phyloP scores from a whole-genome alignment of 805 yeast species.

The Cyberlindnera veronae region DNA sequence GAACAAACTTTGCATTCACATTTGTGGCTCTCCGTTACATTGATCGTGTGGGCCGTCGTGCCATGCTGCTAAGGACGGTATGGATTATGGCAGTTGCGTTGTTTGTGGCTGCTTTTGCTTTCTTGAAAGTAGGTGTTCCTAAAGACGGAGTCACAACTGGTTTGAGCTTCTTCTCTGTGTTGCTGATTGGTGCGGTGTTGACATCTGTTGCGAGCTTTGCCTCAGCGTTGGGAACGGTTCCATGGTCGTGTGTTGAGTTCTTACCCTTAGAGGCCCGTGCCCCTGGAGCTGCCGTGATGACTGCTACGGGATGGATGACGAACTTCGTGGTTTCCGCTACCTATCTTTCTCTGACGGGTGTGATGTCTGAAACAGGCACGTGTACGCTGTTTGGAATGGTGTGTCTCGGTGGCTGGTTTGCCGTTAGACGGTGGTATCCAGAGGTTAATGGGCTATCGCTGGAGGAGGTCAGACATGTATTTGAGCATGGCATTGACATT shows the following conservation, averaged over 20 bases:
- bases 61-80: conserved; percentile 40
- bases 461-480: conserved; percentile 39
- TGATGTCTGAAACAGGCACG: conserved; percentile 30
- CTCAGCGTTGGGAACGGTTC: conserved; percentile 41
- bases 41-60: conserved; percentile 47
- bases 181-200: conserved; percentile 31
- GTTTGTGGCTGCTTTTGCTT: conserved; percentile 31
- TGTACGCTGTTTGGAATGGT: conserved; percentile 34
- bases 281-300: conserved; percentile 39
- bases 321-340: conserved; percentile 36
- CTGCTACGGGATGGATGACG: conserved; percentile 41
- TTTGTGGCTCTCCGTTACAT: conserved; percentile 47
- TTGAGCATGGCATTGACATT: conserved; percentile 38
- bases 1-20: conserved; percentile 53
- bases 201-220: conserved; percentile 41
- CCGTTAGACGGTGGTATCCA: conserved; percentile 38
- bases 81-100: conserved; percentile 39
- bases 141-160: neutral
- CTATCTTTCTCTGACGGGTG: conserved; percentile 32
- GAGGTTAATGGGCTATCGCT: conserved; percentile 43
- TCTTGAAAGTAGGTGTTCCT: conserved; percentile 12
- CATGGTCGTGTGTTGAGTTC: conserved; percentile 45
- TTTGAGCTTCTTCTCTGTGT: conserved; percentile 8
- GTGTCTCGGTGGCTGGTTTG: conserved; percentile 36
- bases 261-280: conserved; percentile 40